Percentiles rank a stretch among this genome's conserved stretches.
phyloP scores from a whole-genome alignment of 371 early-diverging fungal species.

The Actinomortierella wolfii region DNA sequence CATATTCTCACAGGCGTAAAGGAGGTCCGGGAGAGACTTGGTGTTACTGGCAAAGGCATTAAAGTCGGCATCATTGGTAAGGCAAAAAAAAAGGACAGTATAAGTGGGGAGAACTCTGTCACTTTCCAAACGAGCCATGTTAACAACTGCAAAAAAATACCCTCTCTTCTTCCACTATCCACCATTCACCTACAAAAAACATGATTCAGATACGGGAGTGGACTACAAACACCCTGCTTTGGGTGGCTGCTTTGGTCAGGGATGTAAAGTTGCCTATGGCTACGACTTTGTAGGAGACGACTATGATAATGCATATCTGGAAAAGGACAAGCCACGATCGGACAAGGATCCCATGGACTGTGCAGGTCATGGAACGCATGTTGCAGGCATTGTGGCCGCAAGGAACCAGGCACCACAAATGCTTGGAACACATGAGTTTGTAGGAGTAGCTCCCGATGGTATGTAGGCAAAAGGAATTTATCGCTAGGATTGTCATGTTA shows the following conservation, averaged over 20 bases:
- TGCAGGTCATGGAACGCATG: conserved; percentile 71
- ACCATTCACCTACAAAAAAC: too few species aligned
- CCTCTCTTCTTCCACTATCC: too few species aligned
- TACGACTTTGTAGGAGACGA: conserved; percentile 64
- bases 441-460: conserved; percentile 49
- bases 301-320: conserved; percentile 34
- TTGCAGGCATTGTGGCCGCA: conserved; percentile 52
- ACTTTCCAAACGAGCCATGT: too few species aligned
- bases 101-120: neutral
- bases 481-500: too few species aligned
- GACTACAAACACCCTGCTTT: conserved; percentile 75
- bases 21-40: conserved; percentile 34
- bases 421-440: conserved; percentile 16
- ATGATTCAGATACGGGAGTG: conserved; percentile 49
- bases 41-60: conserved; percentile 64
- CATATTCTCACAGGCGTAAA: conserved; percentile 57
- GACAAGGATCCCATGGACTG: conserved; percentile 64
- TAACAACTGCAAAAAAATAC: too few species aligned
- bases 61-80: conserved; percentile 70
- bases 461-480: too few species aligned
- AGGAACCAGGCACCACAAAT: conserved; percentile 9
- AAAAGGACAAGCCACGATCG: conserved; percentile 28
- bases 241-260: conserved; percentile 59
- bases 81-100: neutral
- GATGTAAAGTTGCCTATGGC: conserved; percentile 55